Evolutionary conservation across 805 yeast genomes (phyloP), one percentile per base, ranked within the genome.

Genomic region (Metschnikowia arizonensis): DNA sequence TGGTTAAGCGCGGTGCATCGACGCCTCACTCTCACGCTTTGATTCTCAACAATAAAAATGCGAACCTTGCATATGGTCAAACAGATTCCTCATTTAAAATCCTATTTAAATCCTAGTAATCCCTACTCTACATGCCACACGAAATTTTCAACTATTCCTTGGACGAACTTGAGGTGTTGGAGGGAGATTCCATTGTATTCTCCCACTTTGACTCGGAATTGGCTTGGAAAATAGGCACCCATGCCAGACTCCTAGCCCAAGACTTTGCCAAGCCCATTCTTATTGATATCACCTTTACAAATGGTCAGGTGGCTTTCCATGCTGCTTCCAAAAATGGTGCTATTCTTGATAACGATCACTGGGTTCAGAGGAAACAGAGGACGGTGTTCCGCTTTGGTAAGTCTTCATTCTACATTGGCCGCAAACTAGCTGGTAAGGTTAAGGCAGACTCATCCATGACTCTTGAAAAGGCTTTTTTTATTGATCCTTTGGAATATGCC

Each of bases 341-440:
- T 10, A 53, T 64, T 9, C 59, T 64, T n/a, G 83, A 78, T 50
- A 79, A 79, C 48, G 83, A 78, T 47, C 53, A 58, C 26, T 79
- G 83, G 82, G 71, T 79, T 25, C 56, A 58, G 23, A 65, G 81
- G 53, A 79, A 79, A 60, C 64, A 64, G 55, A 73, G 64, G 43
- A 67, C 79, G 4, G 81, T 70, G 1, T 54, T 69, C 40, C 68
- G 81, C 55, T 76, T 72, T 49, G 73, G 72, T 18, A 65, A 59
- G 40, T 74, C 82, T 2, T 73, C 78, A 45, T 76, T 69, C 57
- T 67, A 57, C 46, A 64, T 77, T 56, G 79, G 81, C 5, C 64
- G 63, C 38, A 73, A 72, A 53, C 61, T 74, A 46, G 63, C 64
- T 19, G 44, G 41, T 1, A 69, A 64, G 47, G 61, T 66, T 40